Evolutionary conservation across 768 basidiomycete species (phyloP).

Genomic region (Mycena sanguinolenta): DNA sequence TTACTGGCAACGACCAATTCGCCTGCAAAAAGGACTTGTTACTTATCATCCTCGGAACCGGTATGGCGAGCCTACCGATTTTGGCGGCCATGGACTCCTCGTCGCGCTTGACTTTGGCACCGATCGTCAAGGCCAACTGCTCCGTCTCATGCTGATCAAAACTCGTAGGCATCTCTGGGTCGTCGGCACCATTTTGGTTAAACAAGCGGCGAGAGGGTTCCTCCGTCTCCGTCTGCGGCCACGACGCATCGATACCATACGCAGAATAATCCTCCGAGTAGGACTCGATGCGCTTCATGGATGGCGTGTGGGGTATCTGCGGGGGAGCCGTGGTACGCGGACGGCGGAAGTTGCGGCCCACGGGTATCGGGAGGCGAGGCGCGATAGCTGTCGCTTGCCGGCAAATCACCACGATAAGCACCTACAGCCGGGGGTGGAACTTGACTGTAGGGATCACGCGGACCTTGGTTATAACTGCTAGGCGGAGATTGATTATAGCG

Average conservation of each 20-base stretch:
- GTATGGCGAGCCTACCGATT: conserved; percentile 2
- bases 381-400: conserved; percentile 3
- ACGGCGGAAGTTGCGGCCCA: conserved; percentile 10
- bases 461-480: neutral
- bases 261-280: conserved; percentile 23
- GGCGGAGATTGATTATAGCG: neutral
- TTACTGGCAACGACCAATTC: conserved; percentile 4
- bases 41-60: neutral
- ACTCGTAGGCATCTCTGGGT: neutral
- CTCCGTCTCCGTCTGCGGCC: conserved; percentile 9
- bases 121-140: conserved; percentile 12
- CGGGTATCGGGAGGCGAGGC: conserved; percentile 7
- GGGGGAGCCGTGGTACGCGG: neutral
- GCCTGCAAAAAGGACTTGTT: neutral
- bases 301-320: conserved; percentile 1
- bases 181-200: neutral
- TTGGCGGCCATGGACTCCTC: conserved; percentile 14
- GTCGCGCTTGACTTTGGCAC: conserved; percentile 9
- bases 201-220: conserved; percentile 3
- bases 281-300: conserved; percentile 8
- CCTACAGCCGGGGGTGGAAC: neutral
- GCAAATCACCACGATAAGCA: conserved; percentile 7
- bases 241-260: conserved; percentile 7
- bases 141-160: conserved; percentile 14
- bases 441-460: conserved; percentile 1